Evolutionary conservation across 345 rosid species (phyloP).

Genomic region (Litchi chinensis): DNA sequence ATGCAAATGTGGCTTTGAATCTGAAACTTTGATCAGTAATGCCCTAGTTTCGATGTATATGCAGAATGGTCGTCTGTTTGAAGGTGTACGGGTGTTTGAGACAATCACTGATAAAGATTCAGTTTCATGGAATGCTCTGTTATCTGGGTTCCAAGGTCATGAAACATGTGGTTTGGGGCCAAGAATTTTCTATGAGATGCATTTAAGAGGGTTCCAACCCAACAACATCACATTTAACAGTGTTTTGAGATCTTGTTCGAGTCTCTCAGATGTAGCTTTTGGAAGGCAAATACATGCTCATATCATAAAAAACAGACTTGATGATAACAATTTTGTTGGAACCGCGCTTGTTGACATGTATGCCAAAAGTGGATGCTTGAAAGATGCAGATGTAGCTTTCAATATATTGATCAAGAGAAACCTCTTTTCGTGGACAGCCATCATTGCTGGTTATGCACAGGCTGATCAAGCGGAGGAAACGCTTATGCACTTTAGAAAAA

Average conservation of each 20-base stretch:
- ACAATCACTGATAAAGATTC: constrained; percentile 33
- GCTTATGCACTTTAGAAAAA: constrained; percentile 30
- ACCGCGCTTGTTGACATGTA: constrained; percentile 50
- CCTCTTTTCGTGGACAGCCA: constrained; percentile 34
- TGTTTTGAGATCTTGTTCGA: constrained; percentile 40
- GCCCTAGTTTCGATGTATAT: constrained; percentile 48
- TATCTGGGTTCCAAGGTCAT: constrained; percentile 33
- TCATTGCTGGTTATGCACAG: constrained; percentile 38
- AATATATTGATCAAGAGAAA: constrained; percentile 32
- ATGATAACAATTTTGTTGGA: constrained; percentile 33
- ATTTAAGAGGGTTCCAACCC: constrained; percentile 38
- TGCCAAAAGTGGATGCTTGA: constrained; percentile 37
- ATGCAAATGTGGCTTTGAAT: constrained; percentile 40
- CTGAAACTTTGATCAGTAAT: constrained; percentile 35
- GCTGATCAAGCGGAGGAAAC: constrained; percentile 34
- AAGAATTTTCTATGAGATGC: constrained; percentile 36
- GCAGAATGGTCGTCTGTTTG: constrained; percentile 32
- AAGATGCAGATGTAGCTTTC: constrained; percentile 37
- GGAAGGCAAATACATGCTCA: constrained; percentile 48
- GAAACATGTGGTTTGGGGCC: constrained; percentile 31
- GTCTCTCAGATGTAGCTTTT: constrained; percentile 28
- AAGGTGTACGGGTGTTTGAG: constrained; percentile 41
- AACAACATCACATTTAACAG: constrained; percentile 31
- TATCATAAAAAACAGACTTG: constrained; percentile 35
- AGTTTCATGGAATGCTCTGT: constrained; percentile 48